Evolutionary conservation across 1,139 yeast genomes (phyloP), one percentile per base, ranked within the genome.

Genomic region (Oligophagozyma castellii): DNA sequence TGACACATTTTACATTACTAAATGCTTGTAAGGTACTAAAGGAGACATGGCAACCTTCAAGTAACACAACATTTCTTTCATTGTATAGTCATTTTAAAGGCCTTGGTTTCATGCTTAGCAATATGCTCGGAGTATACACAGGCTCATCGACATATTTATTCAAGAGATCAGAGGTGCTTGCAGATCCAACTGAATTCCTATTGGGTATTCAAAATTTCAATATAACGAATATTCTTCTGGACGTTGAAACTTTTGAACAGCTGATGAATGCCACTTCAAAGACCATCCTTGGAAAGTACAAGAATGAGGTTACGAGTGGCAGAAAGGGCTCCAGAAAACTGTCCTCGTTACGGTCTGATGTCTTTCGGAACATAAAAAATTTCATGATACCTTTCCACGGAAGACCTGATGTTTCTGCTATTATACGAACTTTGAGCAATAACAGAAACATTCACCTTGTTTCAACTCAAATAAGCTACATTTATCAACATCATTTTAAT

Each of bases 31-130:
- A 86, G 44, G 78, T 81, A 10, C 70, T 84, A 46, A 89, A 89
- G 44, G 96, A 89, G 48, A 86, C 96, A 0, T 80, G 94, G 44
- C 89, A 81, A 41, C 63, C 89, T 58, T 67, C 75, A 6, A 68
- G 80, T 24, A 67, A 70, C 19, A 69, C 73, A 24, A 75, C 95
- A 0, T 63, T 89, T 7, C 65, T 89, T 25, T 94, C 95, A 0
- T 75, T 95, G 53, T 93, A 81, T 5, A 70, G 93, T 29, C 92
- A 86, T 42, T 70, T 84, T 1, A 58, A 70, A 2, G 96, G 96
- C 0, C 57, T 86, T 26, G 98, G 98, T 0, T 86, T 92, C 48
- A 58, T 89, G 19, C 92, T 83, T 48, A 68, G 93, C 10, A 73
- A 75, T 32, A 56, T 86, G 22, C 55, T 89, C 43, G 98, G 98